phyloP scores from a whole-genome alignment of 2,329 filamentous ascomycete genomes.

The Cladophialophora yegresii region DNA sequence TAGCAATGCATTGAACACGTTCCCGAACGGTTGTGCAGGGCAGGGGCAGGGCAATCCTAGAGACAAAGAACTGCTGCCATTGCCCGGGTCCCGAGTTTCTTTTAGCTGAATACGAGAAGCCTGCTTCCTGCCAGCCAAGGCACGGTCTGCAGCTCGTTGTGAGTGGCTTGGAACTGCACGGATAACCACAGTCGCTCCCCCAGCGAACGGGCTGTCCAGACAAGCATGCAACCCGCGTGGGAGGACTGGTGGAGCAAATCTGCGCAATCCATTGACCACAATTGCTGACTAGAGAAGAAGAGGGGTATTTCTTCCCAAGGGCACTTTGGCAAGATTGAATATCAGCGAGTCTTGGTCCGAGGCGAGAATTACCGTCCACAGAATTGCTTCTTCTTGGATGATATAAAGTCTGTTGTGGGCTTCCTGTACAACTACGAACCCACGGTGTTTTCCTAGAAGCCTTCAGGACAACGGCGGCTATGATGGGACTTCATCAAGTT shows the following conservation, averaged over 20 bases:
- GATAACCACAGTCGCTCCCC: not conserved
- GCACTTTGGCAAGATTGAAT: not conserved
- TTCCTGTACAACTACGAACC: not conserved
- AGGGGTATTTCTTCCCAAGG: not conserved
- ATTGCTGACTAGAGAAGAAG: not conserved
- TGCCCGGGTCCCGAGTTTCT: not conserved
- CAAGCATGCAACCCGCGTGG: not conserved
- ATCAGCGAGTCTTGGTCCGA: slow-evolving; percentile 10
- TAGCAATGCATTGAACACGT: slow-evolving; percentile 1
- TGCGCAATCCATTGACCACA: not conserved
- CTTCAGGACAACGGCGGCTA: not conserved
- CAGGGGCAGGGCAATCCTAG: slow-evolving; percentile 4
- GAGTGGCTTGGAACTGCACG: not conserved
- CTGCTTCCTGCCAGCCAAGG: not conserved
- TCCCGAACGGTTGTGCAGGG: slow-evolving; percentile 1
- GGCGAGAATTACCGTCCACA: slow-evolving; percentile 20
- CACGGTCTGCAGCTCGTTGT: not conserved
- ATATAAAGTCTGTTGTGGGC: not conserved
- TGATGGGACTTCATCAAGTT: not conserved
- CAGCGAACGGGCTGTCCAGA: not conserved
- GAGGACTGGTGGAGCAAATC: not conserved
- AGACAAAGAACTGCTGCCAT: not conserved
- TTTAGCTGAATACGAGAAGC: not conserved
- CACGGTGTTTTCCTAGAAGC: not conserved
- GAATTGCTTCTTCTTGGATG: not conserved